Evolutionary conservation across 306 rosid species (phyloP).

Genomic region (Trichosanthes cucumerina): DNA sequence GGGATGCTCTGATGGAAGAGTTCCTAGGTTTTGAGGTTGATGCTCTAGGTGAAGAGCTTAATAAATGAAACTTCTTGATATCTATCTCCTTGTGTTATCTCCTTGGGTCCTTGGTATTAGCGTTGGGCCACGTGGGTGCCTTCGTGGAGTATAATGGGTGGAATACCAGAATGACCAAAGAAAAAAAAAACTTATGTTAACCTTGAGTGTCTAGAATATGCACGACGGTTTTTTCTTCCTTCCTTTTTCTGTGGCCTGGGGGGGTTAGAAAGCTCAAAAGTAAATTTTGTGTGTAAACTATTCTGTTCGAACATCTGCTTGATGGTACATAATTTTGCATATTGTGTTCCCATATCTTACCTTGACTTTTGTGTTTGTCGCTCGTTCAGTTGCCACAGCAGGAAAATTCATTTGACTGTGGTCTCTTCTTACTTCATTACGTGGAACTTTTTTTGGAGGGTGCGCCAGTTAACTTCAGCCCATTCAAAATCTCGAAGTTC

Average conservation of each 20-base stretch:
- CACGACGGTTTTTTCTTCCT: not conserved
- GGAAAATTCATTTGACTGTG: constrained; percentile 65
- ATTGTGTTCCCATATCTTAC: not conserved
- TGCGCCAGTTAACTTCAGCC: constrained; percentile 51
- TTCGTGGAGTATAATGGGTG: not conserved
- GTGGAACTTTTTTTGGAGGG: constrained; percentile 60
- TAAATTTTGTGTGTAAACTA: not conserved
- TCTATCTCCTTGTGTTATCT: not conserved
- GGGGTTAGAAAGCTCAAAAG: not conserved
- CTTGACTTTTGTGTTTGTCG: not conserved
- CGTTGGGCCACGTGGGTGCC: not conserved
- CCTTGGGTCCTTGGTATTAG: not conserved
- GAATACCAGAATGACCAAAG: not conserved
- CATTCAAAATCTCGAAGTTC: constrained; percentile 33
- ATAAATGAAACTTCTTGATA: not conserved
- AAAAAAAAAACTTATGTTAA: not conserved
- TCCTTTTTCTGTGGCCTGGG: no score
- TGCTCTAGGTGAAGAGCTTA: not conserved
- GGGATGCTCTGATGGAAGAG: not conserved
- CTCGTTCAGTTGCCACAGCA: constrained; percentile 70
- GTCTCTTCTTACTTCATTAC: constrained; percentile 75
- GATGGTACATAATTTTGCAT: not conserved
- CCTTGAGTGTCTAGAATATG: not conserved
- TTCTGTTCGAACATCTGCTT: not conserved
- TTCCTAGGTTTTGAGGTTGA: not conserved